phyloP scores from a whole-genome alignment of 225 moss, liverwort and hornwort genomes.

The Sphagnum tenellum region DNA sequence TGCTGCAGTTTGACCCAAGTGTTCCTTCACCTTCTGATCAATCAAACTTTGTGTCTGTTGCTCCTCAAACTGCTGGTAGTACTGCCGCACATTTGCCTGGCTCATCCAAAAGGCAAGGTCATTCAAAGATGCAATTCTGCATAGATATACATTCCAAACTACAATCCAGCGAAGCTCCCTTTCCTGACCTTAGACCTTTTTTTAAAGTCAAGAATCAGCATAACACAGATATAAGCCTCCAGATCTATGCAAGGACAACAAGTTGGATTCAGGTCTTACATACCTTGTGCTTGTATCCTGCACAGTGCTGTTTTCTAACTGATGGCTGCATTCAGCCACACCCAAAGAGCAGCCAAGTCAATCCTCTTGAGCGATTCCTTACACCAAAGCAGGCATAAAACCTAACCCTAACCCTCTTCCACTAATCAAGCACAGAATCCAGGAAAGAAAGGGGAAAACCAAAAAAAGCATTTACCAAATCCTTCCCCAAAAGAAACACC shows the following conservation, averaged over 20 bases:
- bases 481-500: too few species aligned
- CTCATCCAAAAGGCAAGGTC: neutral
- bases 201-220: neutral
- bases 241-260: neutral
- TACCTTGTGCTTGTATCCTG: constrained; percentile 98
- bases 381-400: too few species aligned
- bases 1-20: constrained; percentile 83
- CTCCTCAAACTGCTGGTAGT: constrained; percentile 99
- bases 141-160: neutral
- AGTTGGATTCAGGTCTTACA: neutral
- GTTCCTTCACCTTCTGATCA: constrained; percentile 98
- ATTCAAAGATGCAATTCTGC: neutral
- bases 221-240: neutral
- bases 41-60: constrained; percentile 99
- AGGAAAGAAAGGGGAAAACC: too few species aligned
- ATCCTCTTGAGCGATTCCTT: too few species aligned
- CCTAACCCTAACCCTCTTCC: too few species aligned
- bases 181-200: neutral
- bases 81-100: constrained; percentile 92
- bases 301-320: constrained; percentile 96
- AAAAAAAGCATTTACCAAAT: too few species aligned
- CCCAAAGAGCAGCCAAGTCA: neutral
- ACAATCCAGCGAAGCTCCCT: neutral
- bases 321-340: constrained; percentile 63
- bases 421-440: too few species aligned